Evolutionary conservation across 2,329 filamentous ascomycete genomes (phyloP).

Genomic region (Ceratocystis huliohia): DNA sequence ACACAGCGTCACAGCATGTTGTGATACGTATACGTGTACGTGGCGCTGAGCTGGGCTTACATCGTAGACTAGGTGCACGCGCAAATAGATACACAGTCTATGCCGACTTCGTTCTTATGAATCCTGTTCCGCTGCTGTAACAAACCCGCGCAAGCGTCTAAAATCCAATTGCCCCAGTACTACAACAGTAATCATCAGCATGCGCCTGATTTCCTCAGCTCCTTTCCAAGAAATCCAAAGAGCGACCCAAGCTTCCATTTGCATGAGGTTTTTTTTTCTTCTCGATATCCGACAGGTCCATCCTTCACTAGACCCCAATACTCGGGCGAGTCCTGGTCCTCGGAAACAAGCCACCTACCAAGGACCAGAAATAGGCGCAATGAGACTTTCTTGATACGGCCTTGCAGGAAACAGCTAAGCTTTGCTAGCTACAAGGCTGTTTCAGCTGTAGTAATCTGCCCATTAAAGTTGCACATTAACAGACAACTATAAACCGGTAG

Average conservation of each 20-base stretch:
- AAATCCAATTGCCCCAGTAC: not conserved
- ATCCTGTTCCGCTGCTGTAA: not conserved
- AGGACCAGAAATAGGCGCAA: not conserved
- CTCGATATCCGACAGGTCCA: not conserved
- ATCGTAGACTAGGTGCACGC: not conserved
- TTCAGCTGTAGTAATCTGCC: too few relatives aligned
- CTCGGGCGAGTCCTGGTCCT: not conserved
- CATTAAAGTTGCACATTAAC: too few relatives aligned
- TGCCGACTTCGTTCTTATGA: not conserved
- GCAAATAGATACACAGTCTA: not conserved
- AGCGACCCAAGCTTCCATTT: not conserved
- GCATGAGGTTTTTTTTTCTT: too few relatives aligned
- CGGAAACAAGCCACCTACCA: not conserved
- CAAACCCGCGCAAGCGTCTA: not conserved
- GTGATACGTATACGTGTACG: constrained; percentile 6
- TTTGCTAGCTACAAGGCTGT: too few relatives aligned
- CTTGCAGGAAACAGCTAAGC: not conserved
- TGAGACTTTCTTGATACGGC: not conserved
- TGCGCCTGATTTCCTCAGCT: not conserved
- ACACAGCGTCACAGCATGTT: not conserved
- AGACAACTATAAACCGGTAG: too few relatives aligned
- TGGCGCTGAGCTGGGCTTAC: not conserved
- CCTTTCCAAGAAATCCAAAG: not conserved
- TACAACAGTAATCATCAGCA: not conserved
- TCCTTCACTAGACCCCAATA: not conserved